Conservation (phyloP, 768 basidiomycete genomes). For the Tricholoma flavovirens region DNA sequence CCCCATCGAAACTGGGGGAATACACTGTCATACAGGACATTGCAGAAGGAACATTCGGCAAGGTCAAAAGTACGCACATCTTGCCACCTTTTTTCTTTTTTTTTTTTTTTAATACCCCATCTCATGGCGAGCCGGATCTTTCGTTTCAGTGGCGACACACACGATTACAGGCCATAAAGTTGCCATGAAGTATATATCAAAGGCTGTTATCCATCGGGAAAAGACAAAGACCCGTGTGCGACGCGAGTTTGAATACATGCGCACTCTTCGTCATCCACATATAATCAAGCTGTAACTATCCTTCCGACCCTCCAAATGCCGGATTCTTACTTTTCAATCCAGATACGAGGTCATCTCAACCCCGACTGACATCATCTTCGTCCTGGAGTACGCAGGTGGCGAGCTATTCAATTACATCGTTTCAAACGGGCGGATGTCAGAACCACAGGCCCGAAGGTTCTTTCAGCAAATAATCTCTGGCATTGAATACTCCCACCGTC, state of each 20-base stretch:
- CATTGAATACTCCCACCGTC: constrained; percentile 92
- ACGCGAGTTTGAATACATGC: constrained; percentile 96
- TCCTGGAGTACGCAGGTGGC: constrained; percentile 93
- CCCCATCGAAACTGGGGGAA: constrained; percentile 80
- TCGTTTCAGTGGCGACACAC: constrained; percentile 79
- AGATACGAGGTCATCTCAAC: constrained; percentile 91
- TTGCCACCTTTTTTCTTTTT: constrained; percentile 1
- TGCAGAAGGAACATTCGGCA: constrained; percentile 96
- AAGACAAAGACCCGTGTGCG: constrained; percentile 90
- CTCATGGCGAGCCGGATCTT: constrained; percentile 13
- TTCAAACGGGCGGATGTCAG: constrained; percentile 85
- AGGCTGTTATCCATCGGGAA: constrained; percentile 86
- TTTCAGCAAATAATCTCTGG: constrained; percentile 99
- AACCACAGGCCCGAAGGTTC: constrained; percentile 83
- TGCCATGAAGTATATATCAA: constrained; percentile 96
- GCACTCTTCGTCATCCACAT: constrained; percentile 88
- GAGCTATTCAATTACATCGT: constrained; percentile 99
- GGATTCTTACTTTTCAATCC: constrained; percentile 10
- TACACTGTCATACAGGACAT: constrained; percentile 85
- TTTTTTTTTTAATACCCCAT: too few relatives aligned
- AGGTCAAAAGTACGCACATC: constrained; percentile 86
- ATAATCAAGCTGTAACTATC: constrained; percentile 89
- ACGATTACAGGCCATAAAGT: constrained; percentile 93
- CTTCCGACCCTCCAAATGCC: constrained; percentile 10
- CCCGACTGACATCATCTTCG: constrained; percentile 94